Evolutionary conservation across 2,329 filamentous ascomycete genomes (phyloP), one percentile per base, ranked within the genome.

Genomic region (Fusarium mexicanum): DNA sequence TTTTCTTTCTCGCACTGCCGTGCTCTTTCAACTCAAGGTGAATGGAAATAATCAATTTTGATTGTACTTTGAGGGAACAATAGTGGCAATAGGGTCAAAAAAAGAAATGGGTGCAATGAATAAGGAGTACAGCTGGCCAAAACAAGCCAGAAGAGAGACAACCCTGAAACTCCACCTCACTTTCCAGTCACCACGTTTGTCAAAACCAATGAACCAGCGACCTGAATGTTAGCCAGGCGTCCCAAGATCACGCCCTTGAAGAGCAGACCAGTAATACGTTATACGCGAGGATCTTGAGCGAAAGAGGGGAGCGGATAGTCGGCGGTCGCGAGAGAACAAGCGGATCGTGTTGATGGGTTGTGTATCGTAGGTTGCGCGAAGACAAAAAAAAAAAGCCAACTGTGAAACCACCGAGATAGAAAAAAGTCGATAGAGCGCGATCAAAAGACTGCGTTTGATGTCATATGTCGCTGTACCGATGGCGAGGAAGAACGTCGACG

Each of bases 21-120:
- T 80, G 82, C 80, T 69, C 73, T 82, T 77, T 83, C 78, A 83
- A 79, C 78, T 80, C 75, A 77, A 83, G 79, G 75, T 76, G 73
- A 79, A 81, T 72, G 78, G 79, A 81, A 82, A 83, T 84, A 86
- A 84, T 87, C 84, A 87, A 87, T 87, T 87, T 82, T 87, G 85
- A 87, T 87, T 87, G 84, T 85, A 83, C 79, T 83, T 82, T 79
- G 76, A 78, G 79, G 76, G 75, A 78, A 79, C 76, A 80, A 74
- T 77, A 78, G 78, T 74, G 79, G 74, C 75, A 82, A 80, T 79
- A 79, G 79, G 81, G 78, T 79, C 64, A 79, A 73, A 70, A 75
- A 67, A 61, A 62, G 61, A 72, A 79, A 77, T 43, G 81, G 79
- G 79, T 72, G 78, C 72, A 78, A 80, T 75, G 78, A 82, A 81